Evolutionary conservation across 164 flowering plant genomes (phyloP).

Genomic region (Vitis vinifera): ASM3070453v1 NC_081819.1:3393501-3394000

Average conservation of each 20-base stretch:
- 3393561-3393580: slow-evolving; percentile 5
- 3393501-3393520: slow-evolving; percentile 27
- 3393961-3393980: slow-evolving; percentile 39
- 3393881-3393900: slow-evolving; percentile 61
- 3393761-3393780: slow-evolving; percentile 38
- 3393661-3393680: slow-evolving; percentile 65
- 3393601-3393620: slow-evolving; percentile 9
- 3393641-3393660: slow-evolving; percentile 25
- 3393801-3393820: slow-evolving; percentile 59
- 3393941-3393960: slow-evolving; percentile 56
- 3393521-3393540: slow-evolving; percentile 23
- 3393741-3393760: slow-evolving; percentile 60
- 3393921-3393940: slow-evolving; percentile 64
- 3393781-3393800: slow-evolving; percentile 62
- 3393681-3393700: slow-evolving; percentile 60
- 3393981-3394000: slow-evolving; percentile 39
- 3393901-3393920: slow-evolving; percentile 80
- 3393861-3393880: slow-evolving; percentile 40
- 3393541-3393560: background rate
- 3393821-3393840: slow-evolving; percentile 66
- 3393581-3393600: slow-evolving; percentile 1
- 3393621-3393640: slow-evolving; percentile 17
- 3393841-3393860: slow-evolving; percentile 40
- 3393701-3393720: slow-evolving; percentile 66
- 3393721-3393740: slow-evolving; percentile 72